These are phyloP conservation scores for Periconia sp. DNA, from an alignment of 2,329 filamentous ascomycete species.

Conservation along the genomic window DNA sequence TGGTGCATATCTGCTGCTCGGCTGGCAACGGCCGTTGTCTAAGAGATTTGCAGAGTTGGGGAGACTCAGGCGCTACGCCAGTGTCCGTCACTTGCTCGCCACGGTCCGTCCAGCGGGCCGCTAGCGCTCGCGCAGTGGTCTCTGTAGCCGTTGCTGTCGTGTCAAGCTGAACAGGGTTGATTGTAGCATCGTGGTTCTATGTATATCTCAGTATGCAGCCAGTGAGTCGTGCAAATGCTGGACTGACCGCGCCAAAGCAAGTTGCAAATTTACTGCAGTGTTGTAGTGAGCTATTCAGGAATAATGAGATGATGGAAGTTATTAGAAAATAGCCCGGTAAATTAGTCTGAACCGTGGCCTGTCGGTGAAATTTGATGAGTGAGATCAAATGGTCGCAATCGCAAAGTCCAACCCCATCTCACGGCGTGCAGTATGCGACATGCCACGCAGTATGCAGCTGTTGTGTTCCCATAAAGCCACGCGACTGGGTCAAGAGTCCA, in stretches of 20 bases:
- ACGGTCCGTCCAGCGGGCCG: not conserved
- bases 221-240: not conserved
- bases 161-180: not conserved
- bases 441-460: not conserved
- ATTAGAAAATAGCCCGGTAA: not conserved
- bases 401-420: not conserved
- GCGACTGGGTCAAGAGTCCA: not conserved
- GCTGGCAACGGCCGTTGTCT: not conserved
- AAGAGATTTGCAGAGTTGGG: not conserved
- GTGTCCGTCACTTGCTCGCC: not conserved
- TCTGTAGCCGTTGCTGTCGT: not conserved
- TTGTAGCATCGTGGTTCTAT: not conserved
- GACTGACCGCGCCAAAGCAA: not conserved
- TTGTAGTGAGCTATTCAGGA: not conserved
- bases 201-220: not conserved
- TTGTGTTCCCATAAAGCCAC: not conserved
- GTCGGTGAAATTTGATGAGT: not conserved
- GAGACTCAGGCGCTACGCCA: not conserved
- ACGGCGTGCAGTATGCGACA: not conserved
- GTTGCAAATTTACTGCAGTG: not conserved
- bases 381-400: not conserved
- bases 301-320: not conserved
- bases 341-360: not conserved
- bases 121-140: not conserved
- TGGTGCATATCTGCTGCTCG: constrained; percentile 1